Conservation (phyloP, 1,284 basidiomycete genomes). For the Moesziomyces parantarcticus region DNA sequence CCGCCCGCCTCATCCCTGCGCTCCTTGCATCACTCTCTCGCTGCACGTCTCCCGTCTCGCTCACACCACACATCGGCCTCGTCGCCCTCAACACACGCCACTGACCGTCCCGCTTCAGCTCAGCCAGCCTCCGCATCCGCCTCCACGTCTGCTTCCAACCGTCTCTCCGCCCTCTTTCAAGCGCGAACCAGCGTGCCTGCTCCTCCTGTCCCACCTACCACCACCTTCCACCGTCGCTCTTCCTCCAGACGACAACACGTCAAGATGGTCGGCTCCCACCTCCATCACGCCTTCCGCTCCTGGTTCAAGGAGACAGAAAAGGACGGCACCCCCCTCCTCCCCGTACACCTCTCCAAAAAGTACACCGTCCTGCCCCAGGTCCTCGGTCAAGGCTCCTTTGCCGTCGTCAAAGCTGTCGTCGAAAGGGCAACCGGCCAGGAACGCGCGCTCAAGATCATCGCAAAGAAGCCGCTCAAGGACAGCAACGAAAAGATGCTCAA, state of each 20-base stretch:
- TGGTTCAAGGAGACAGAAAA: constrained; percentile 64
- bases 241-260: constrained; percentile 44
- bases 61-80: neutral
- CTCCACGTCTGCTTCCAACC: constrained; percentile 6
- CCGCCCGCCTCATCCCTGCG: constrained; percentile 2
- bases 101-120: constrained; percentile 1
- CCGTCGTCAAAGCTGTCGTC: constrained; percentile 58
- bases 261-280: constrained; percentile 59
- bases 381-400: constrained; percentile 65
- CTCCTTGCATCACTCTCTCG: constrained; percentile 26
- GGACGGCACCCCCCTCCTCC: constrained; percentile 60
- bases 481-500: constrained; percentile 63
- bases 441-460: constrained; percentile 66
- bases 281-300: constrained; percentile 58
- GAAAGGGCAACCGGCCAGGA: constrained; percentile 54
- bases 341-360: constrained; percentile 58
- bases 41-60: constrained; percentile 20
- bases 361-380: constrained; percentile 52
- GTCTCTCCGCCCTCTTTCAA: constrained; percentile 21
- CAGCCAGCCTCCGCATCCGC: too few relatives aligned
- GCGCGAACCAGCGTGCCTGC: constrained; percentile 11
- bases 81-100: neutral
- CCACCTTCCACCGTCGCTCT: constrained; percentile 7
- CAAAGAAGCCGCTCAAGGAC: constrained; percentile 63
- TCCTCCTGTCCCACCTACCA: neutral